Evolutionary conservation across 2,329 filamentous ascomycete genomes (phyloP).

Genomic region (Botrytis hyacinthi): DNA sequence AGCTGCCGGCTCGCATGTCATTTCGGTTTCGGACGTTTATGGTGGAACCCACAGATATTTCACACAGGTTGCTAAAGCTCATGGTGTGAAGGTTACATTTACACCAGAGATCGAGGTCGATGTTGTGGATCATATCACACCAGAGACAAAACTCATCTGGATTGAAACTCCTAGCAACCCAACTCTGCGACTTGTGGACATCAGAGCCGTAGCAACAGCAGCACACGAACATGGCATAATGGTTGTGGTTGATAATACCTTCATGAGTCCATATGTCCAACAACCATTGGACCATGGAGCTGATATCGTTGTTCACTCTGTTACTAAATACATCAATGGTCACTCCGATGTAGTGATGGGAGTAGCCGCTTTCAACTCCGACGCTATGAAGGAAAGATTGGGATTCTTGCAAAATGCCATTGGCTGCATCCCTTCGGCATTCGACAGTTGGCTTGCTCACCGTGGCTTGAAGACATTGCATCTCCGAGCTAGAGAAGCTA

Average conservation of each 20-base stretch:
- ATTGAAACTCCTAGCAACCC: slow-evolving; percentile 96
- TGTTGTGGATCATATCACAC: slow-evolving; percentile 77
- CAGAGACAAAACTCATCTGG: slow-evolving; percentile 92
- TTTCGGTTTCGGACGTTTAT: slow-evolving; percentile 96
- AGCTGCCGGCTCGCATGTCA: slow-evolving; percentile 85
- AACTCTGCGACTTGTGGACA: slow-evolving; percentile 89
- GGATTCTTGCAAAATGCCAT: slow-evolving; percentile 96
- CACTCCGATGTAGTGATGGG: slow-evolving; percentile 98
- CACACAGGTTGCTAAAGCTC: slow-evolving; percentile 92
- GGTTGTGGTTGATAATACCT: slow-evolving; percentile 99
- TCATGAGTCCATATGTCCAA: slow-evolving; percentile 93
- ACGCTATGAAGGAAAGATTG: slow-evolving; percentile 72
- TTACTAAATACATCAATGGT: slow-evolving; percentile 99
- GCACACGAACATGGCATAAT: slow-evolving; percentile 86
- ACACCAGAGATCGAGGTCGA: slow-evolving; percentile 89
- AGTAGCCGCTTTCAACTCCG: slow-evolving; percentile 89
- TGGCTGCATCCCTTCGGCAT: slow-evolving; percentile 88
- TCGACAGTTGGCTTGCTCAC: slow-evolving; percentile 98
- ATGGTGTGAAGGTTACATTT: slow-evolving; percentile 93
- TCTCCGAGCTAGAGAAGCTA: slow-evolving; percentile 83
- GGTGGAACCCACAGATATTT: slow-evolving; percentile 98
- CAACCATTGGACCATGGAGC: slow-evolving; percentile 94
- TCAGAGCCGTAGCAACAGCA: slow-evolving; percentile 75
- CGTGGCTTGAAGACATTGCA: slow-evolving; percentile 96
- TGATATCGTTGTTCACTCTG: slow-evolving; percentile 93